phyloP scores from a whole-genome alignment of 192 early-diverging fungal genomes.

The Lunasporangiospora selenospora region DNA sequence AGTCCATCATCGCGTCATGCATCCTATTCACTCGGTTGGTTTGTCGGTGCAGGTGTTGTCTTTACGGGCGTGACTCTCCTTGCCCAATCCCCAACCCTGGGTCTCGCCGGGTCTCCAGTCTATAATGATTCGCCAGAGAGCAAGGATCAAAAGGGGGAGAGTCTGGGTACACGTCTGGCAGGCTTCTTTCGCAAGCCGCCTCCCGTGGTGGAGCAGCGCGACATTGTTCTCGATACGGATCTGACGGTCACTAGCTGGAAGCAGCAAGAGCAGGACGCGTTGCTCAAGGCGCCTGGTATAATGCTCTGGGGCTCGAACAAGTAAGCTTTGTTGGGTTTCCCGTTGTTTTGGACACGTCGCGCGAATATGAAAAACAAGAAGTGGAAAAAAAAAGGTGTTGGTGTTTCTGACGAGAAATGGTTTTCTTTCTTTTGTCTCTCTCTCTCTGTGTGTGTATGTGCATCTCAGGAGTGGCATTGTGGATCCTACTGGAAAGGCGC shows the following conservation, averaged over 20 bases:
- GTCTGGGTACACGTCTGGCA: slow-evolving; percentile 14
- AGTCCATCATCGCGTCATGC: too few relatives aligned
- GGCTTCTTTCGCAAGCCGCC: slow-evolving; percentile 12
- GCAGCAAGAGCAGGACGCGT: slow-evolving; percentile 31
- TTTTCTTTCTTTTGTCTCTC: too few relatives aligned
- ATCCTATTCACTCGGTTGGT: too few relatives aligned
- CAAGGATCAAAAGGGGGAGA: too few relatives aligned
- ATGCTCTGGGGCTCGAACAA: slow-evolving; percentile 51
- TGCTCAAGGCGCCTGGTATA: slow-evolving; percentile 22
- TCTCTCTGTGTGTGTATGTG: too few relatives aligned
- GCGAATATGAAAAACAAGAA: too few relatives aligned
- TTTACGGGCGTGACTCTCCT: slow-evolving; percentile 30
- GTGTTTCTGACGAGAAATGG: too few relatives aligned
- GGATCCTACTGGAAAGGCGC: slow-evolving; percentile 36
- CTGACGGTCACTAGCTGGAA: slow-evolving; percentile 47
- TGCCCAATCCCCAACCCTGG: slow-evolving; percentile 26
- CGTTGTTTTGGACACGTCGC: too few relatives aligned
- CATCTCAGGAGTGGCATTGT: slow-evolving; percentile 16
- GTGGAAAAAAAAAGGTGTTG: too few relatives aligned
- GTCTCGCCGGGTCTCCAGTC: slow-evolving; percentile 1
- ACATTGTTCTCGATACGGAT: slow-evolving; percentile 33
- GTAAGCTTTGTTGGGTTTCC: slow-evolving; percentile 7
- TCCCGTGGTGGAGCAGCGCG: slow-evolving; percentile 11
- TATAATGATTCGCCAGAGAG: slow-evolving; percentile 21
- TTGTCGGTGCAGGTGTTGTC: slow-evolving; percentile 30